Conservation (phyloP, 768 basidiomycete genomes). For the Agrocybe pediades region DNA sequence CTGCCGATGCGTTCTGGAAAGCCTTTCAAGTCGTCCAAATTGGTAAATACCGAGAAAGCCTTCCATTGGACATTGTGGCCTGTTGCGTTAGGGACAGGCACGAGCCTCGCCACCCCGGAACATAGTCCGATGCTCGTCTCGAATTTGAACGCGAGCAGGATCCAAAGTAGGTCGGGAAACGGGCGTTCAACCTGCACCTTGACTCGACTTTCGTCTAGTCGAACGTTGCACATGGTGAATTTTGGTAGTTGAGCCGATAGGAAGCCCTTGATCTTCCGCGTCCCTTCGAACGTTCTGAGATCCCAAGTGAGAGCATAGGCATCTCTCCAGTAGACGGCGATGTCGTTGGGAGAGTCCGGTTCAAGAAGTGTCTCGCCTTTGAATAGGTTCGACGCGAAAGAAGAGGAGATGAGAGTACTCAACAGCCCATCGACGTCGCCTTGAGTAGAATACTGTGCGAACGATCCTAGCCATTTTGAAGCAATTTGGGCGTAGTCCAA, state of each 20-base stretch:
- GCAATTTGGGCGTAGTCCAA: slow-evolving; percentile 38
- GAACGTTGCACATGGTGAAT: neutral
- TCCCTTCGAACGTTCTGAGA: slow-evolving; percentile 47
- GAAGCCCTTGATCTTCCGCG: slow-evolving; percentile 35
- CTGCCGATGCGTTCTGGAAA: slow-evolving; percentile 53
- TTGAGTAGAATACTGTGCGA: slow-evolving; percentile 31
- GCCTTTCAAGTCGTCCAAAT: slow-evolving; percentile 55
- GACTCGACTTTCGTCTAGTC: slow-evolving; percentile 19
- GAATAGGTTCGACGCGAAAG: slow-evolving; percentile 21
- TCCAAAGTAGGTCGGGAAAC: slow-evolving; percentile 56
- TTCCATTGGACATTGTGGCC: slow-evolving; percentile 45
- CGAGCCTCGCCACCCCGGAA: slow-evolving; percentile 55
- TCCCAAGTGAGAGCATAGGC: slow-evolving; percentile 54
- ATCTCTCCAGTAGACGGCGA: slow-evolving; percentile 53
- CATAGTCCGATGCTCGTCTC: slow-evolving; percentile 50
- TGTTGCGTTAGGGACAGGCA: slow-evolving; percentile 34
- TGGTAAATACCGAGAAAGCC: slow-evolving; percentile 62
- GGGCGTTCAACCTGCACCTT: slow-evolving; percentile 34
- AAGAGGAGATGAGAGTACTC: slow-evolving; percentile 32
- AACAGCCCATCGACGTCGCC: slow-evolving; percentile 37
- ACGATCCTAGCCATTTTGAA: slow-evolving; percentile 40
- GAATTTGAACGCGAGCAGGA: slow-evolving; percentile 59
- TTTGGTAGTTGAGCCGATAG: neutral
- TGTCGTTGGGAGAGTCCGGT: slow-evolving; percentile 9
- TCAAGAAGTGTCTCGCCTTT: slow-evolving; percentile 9